These are phyloP conservation scores for Lactifluus rugatus DNA, from an alignment of 768 basidiomycete genomes.

Conservation along the genomic window DNA sequence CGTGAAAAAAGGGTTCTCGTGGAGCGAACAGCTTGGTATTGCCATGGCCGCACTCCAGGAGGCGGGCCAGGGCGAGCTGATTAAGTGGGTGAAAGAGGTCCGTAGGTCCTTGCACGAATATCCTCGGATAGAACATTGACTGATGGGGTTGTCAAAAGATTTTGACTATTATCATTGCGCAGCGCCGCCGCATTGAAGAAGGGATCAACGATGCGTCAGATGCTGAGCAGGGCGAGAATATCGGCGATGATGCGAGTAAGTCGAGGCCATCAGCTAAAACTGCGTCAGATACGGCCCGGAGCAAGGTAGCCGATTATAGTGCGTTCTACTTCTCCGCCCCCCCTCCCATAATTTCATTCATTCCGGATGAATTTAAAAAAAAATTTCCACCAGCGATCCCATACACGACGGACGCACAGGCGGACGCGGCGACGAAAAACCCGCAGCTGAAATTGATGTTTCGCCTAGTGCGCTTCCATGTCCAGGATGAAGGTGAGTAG, in stretches of 20 bases:
- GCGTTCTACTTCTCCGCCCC: conserved; percentile 29
- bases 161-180: conserved; percentile 46
- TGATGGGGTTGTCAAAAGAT: conserved; percentile 36
- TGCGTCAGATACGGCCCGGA: conserved; percentile 60
- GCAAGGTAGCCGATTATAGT: conserved; percentile 71
- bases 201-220: conserved; percentile 41
- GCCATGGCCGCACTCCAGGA: conserved; percentile 67
- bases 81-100: conserved; percentile 79
- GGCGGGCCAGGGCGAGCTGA: conserved; percentile 47
- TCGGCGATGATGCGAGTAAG: conserved; percentile 19
- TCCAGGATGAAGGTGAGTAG: conserved; percentile 53
- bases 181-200: conserved; percentile 50
- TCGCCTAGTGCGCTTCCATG: conserved; percentile 62
- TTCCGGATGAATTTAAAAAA: background rate
- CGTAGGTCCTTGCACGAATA: conserved; percentile 23
- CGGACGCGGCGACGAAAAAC: conserved; percentile 68
- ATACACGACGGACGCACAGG: conserved; percentile 64
- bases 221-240: conserved; percentile 25
- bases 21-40: conserved; percentile 86
- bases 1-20: conserved; percentile 80
- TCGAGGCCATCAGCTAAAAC: conserved; percentile 18
- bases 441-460: conserved; percentile 77
- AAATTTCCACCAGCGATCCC: conserved; percentile 51
- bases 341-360: background rate
- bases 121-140: background rate